Conservation (phyloP, 768 basidiomycete species). For the Solioccasus polychromus region DNA sequence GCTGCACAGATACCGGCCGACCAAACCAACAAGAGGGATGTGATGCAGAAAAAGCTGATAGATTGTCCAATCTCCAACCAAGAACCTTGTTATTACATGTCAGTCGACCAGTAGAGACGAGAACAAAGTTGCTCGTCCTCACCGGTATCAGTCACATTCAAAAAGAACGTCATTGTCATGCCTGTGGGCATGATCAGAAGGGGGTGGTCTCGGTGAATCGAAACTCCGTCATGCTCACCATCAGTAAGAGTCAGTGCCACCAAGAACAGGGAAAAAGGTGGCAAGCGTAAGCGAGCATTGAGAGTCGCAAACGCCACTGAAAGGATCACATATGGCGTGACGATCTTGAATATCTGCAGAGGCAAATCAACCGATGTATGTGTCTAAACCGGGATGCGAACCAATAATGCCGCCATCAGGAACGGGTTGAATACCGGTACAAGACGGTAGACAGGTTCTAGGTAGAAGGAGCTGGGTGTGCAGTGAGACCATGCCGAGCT, state of each 20-base stretch:
- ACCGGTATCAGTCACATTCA: slow-evolving; percentile 79
- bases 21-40: slow-evolving; percentile 75
- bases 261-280: slow-evolving; percentile 78
- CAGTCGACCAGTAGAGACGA: slow-evolving; percentile 1
- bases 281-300: slow-evolving; percentile 63
- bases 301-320: slow-evolving; percentile 66
- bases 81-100: slow-evolving; percentile 45
- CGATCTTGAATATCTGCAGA: slow-evolving; percentile 72
- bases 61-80: slow-evolving; percentile 91
- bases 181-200: slow-evolving; percentile 37
- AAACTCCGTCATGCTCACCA: slow-evolving; percentile 5
- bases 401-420: slow-evolving; percentile 72
- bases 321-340: slow-evolving; percentile 77
- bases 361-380: slow-evolving; percentile 1
- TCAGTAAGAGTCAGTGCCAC: slow-evolving; percentile 60
- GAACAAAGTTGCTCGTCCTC: slow-evolving; percentile 15
- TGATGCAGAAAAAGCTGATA: slow-evolving; percentile 85
- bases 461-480: slow-evolving; percentile 66
- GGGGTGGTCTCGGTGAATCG: neutral
- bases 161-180: slow-evolving; percentile 84
- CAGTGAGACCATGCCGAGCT: neutral
- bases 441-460: slow-evolving; percentile 83
- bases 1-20: slow-evolving; percentile 71
- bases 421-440: slow-evolving; percentile 86
- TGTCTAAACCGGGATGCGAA: slow-evolving; percentile 28